Percentiles rank a stretch among this genome's conserved stretches.
These are phyloP conservation scores for Xylaria nigripes DNA, from an alignment of 495 filamentous ascomycete genomes.

Conservation along the genomic window DNA sequence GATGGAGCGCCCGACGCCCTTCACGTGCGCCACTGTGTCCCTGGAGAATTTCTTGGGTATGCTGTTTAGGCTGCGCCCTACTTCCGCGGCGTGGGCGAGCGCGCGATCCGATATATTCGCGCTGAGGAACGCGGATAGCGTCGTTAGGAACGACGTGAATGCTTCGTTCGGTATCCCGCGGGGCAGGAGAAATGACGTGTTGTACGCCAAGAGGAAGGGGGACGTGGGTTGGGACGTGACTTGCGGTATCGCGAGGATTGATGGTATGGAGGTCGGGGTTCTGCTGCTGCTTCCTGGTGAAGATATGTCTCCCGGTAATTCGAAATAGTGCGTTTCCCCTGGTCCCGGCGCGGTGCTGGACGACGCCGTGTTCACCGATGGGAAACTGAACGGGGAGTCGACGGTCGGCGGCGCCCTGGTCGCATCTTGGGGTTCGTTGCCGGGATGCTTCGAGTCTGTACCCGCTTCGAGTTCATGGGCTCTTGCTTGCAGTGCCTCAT, in stretches of 20 bases:
- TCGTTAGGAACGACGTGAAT: slow-evolving; percentile 20
- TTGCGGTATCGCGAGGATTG: slow-evolving; percentile 22
- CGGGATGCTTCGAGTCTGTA: not conserved
- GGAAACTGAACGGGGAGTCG: slow-evolving; percentile 21
- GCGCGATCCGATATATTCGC: slow-evolving; percentile 20
- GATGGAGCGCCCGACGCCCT: slow-evolving; percentile 10
- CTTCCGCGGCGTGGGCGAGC: slow-evolving; percentile 15
- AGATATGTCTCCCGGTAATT: not conserved
- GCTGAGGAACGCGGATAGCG: slow-evolving; percentile 20
- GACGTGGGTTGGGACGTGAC: slow-evolving; percentile 8
- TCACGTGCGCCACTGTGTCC: slow-evolving; percentile 12
- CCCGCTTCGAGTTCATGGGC: not conserved
- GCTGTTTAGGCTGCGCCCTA: slow-evolving; percentile 13
- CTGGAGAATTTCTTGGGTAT: slow-evolving; percentile 15
- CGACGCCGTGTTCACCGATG: not conserved
- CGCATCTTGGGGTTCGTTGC: not conserved
- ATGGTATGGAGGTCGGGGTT: not conserved
- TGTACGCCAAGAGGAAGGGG: slow-evolving; percentile 19
- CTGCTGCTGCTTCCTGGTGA: not conserved
- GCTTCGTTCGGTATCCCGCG: slow-evolving; percentile 16
- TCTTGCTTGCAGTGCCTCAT: not conserved
- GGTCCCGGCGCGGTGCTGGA: slow-evolving; percentile 4
- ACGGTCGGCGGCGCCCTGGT: slow-evolving; percentile 6
- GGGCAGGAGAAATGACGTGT: slow-evolving; percentile 9
- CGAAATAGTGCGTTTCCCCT: not conserved